A percentile compares a stretch with the other conserved stretches of the same genome.
Conservation (phyloP, 108 stramenopile genomes). For the Cylindrotheca fusiformis region DNA sequence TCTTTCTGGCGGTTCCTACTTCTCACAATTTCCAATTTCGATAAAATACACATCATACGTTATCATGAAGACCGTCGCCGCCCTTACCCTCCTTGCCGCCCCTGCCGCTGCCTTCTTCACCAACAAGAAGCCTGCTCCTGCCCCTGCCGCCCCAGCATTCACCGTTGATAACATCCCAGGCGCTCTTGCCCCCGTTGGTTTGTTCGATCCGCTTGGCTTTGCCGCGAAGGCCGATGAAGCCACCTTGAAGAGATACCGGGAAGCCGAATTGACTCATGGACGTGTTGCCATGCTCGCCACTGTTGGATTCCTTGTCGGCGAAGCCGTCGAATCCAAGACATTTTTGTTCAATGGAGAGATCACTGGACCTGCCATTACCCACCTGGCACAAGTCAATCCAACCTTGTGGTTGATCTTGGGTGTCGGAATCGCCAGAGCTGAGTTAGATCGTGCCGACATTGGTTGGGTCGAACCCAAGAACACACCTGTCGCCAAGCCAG, state of each 20-base stretch:
- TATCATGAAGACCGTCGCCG: conserved; percentile 36
- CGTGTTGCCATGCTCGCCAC: conserved; percentile 68
- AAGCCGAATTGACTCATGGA: conserved; percentile 76
- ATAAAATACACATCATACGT: not conserved
- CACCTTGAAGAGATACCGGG: conserved; percentile 71
- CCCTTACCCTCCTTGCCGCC: conserved; percentile 23
- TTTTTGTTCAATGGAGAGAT: conserved; percentile 78
- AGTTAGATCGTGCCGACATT: conserved; percentile 53
- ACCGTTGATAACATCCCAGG: conserved; percentile 51
- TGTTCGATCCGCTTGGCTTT: conserved; percentile 69
- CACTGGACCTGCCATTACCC: conserved; percentile 78
- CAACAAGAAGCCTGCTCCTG: conserved; percentile 9
- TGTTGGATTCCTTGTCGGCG: conserved; percentile 73
- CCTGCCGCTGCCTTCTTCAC: conserved; percentile 19
- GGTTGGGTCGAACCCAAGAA: conserved; percentile 71
- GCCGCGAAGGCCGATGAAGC: conserved; percentile 56
- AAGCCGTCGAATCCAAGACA: conserved; percentile 69
- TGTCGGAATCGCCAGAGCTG: conserved; percentile 56
- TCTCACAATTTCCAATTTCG: too few relatives aligned
- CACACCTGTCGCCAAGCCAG: conserved; percentile 50
- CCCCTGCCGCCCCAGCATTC: not conserved
- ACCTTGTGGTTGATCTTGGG: conserved; percentile 46
- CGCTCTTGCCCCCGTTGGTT: conserved; percentile 46
- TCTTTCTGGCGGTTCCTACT: too few relatives aligned
- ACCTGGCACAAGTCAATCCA: conserved; percentile 60